Evolutionary conservation across 2,329 filamentous ascomycete genomes (phyloP).

Genomic region (Geoglossum cookeanum): DNA sequence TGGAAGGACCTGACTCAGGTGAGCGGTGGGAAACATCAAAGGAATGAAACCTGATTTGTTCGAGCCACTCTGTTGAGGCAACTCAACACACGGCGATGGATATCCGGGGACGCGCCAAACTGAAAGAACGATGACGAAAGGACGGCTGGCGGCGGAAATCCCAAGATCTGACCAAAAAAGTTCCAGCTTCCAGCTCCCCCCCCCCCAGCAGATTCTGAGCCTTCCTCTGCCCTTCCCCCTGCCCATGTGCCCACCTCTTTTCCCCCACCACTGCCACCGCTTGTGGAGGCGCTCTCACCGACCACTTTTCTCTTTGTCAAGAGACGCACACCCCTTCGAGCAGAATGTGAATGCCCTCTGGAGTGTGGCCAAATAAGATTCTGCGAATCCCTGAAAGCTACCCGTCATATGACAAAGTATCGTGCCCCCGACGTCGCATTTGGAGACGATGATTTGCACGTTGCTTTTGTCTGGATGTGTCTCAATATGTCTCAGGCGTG

Average conservation of each 20-base stretch:
- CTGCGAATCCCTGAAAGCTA: not conserved
- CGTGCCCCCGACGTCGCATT: not conserved
- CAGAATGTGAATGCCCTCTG: not conserved
- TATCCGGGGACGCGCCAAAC: not conserved
- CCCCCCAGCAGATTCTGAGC: too few species aligned
- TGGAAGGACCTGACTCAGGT: not conserved
- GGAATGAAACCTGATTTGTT: conserved; percentile 1
- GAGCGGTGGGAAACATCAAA: not conserved
- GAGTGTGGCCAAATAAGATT: not conserved
- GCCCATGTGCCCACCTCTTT: not conserved
- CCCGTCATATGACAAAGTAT: not conserved
- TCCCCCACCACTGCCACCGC: not conserved
- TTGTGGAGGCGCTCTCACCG: not conserved
- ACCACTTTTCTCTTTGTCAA: not conserved
- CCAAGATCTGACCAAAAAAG: not conserved
- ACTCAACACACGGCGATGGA: not conserved
- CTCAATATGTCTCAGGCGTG: not conserved
- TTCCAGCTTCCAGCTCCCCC: not conserved
- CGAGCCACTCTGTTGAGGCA: not conserved
- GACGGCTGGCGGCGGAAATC: not conserved
- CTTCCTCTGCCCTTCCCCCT: not conserved
- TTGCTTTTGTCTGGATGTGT: not conserved
- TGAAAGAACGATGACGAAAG: not conserved
- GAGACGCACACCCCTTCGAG: not conserved
- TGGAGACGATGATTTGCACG: not conserved